phyloP scores from a whole-genome alignment of 1,284 basidiomycete species.

The Gymnopus androsaceus region DNA sequence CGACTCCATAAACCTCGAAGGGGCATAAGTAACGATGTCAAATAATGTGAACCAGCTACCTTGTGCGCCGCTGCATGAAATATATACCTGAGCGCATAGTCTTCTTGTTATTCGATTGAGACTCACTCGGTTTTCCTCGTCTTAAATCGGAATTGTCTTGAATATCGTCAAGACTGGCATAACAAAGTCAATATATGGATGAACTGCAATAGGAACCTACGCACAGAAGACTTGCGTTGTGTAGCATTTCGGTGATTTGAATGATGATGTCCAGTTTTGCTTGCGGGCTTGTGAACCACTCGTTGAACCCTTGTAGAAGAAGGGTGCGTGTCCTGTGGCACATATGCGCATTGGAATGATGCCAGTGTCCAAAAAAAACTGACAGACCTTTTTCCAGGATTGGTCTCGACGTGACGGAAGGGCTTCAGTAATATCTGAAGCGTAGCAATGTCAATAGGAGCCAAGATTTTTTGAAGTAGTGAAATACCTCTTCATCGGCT shows the following conservation, averaged over 20 bases:
- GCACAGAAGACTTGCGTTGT: constrained; percentile 90
- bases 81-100: constrained; percentile 20
- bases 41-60: too few species aligned
- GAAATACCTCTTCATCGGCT: background rate
- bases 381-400: constrained; percentile 95
- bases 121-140: constrained; percentile 76
- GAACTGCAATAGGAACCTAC: constrained; percentile 25
- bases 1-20: constrained; percentile 83
- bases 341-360: constrained; percentile 39
- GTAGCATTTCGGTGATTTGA: constrained; percentile 87
- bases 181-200: background rate
- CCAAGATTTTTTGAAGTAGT: background rate
- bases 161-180: constrained; percentile 87
- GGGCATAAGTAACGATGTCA: too few species aligned
- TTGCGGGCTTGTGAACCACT: constrained; percentile 85
- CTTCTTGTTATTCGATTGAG: background rate
- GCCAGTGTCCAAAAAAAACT: constrained; percentile 80
- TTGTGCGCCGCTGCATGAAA: constrained; percentile 69
- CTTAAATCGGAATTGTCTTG: constrained; percentile 93
- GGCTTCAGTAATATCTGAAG: constrained; percentile 70
- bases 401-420: constrained; percentile 82
- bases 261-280: constrained; percentile 76
- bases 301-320: constrained; percentile 61
- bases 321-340: too few species aligned
- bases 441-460: background rate